Evolutionary conservation across 805 yeast genomes (phyloP).

Genomic region (Myxozyma kluyveri): DNA sequence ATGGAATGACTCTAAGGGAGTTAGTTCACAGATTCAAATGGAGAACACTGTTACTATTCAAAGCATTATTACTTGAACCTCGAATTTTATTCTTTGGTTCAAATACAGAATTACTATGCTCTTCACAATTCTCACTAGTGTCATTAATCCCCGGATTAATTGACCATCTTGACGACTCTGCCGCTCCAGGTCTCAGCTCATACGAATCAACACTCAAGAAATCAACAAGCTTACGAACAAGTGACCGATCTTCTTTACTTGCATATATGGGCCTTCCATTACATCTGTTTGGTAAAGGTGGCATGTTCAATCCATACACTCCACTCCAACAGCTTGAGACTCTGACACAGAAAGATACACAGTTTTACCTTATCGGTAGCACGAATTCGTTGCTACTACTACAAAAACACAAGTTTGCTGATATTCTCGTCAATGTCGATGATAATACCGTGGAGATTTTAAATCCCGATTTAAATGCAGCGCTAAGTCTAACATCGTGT

Average conservation of each 20-base stretch:
- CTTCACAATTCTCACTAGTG: conserved; percentile 76
- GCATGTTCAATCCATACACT: conserved; percentile 88
- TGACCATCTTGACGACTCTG: conserved; percentile 68
- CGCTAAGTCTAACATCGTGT: conserved; percentile 49
- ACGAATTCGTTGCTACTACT: conserved; percentile 78
- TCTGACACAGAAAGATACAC: conserved; percentile 53
- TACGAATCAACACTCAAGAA: conserved; percentile 51
- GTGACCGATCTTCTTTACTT: conserved; percentile 73
- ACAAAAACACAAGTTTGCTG: conserved; percentile 60
- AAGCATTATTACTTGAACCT: conserved; percentile 73
- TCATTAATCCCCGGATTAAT: conserved; percentile 74
- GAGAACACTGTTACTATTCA: conserved; percentile 64
- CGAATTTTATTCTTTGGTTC: conserved; percentile 73
- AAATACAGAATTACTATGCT: conserved; percentile 75
- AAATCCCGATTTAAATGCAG: conserved; percentile 43
- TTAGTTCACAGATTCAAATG: conserved; percentile 58
- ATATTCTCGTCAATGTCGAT: conserved; percentile 59
- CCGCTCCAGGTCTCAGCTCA: conserved; percentile 67
- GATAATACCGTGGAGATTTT: conserved; percentile 47
- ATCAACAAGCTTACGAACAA: conserved; percentile 68
- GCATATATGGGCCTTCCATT: conserved; percentile 84
- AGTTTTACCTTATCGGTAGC: conserved; percentile 75
- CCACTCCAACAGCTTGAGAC: conserved; percentile 88
- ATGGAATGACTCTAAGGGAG: conserved; percentile 71
- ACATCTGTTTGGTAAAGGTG: conserved; percentile 79